phyloP scores from a whole-genome alignment of 2,329 filamentous ascomycete species.

The Lecanicillium sp. region DNA sequence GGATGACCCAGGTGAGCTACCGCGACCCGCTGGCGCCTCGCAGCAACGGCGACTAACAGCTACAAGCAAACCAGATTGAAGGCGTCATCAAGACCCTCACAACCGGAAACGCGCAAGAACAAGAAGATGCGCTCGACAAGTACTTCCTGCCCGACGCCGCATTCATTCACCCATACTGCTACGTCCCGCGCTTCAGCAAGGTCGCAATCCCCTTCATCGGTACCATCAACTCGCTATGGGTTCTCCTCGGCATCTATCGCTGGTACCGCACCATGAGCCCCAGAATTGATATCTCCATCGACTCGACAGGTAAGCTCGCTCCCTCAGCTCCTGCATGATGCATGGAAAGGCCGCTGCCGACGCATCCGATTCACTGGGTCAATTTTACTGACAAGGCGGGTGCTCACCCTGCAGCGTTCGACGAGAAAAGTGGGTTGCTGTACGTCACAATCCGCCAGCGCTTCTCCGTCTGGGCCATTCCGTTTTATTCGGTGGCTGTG shows the following conservation, averaged over 20 bases:
- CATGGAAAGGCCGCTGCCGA: too few species aligned
- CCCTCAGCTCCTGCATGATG: too few species aligned
- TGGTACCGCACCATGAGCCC: slow-evolving; percentile 85
- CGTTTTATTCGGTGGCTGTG: slow-evolving; percentile 63
- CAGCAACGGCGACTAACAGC: background rate
- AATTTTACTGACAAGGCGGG: slow-evolving; percentile 2
- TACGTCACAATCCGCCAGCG: slow-evolving; percentile 68
- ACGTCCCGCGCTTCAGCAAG: slow-evolving; percentile 49
- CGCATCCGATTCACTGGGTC: background rate
- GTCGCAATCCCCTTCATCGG: slow-evolving; percentile 31
- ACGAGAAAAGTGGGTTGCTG: slow-evolving; percentile 56
- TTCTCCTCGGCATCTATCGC: slow-evolving; percentile 64
- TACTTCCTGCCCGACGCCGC: slow-evolving; percentile 67
- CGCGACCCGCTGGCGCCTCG: background rate
- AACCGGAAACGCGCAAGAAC: slow-evolving; percentile 57
- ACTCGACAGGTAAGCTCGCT: slow-evolving; percentile 44
- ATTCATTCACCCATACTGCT: slow-evolving; percentile 74
- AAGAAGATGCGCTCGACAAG: slow-evolving; percentile 56
- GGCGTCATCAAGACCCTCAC: slow-evolving; percentile 61
- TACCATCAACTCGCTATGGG: slow-evolving; percentile 52
- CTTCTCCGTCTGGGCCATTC: slow-evolving; percentile 71
- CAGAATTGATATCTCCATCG: slow-evolving; percentile 58
- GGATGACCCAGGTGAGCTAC: slow-evolving; percentile 34
- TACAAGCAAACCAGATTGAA: slow-evolving; percentile 40
- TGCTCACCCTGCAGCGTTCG: slow-evolving; percentile 52